These are phyloP conservation scores for Geotrichum candidum DNA, from an alignment of 1,139 yeast genomes.

Conservation along the genomic window DNA sequence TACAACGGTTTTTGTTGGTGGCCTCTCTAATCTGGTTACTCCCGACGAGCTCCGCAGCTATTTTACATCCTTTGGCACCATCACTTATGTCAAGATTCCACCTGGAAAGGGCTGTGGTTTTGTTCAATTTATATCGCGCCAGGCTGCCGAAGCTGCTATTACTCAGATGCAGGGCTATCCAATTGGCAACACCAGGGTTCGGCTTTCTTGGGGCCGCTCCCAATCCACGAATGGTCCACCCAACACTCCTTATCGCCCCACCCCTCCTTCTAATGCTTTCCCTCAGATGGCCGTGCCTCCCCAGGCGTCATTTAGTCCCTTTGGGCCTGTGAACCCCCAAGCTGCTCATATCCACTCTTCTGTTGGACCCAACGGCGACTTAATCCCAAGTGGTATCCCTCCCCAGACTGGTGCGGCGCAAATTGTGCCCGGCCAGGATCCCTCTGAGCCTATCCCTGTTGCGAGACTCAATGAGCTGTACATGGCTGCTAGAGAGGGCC, in stretches of 20 bases:
- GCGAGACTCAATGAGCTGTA: conserved; percentile 44
- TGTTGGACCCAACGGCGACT: background rate
- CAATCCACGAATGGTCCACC: conserved; percentile 28
- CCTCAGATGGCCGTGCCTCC: conserved; percentile 33
- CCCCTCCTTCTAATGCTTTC: conserved; percentile 34
- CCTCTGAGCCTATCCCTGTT: conserved; percentile 37
- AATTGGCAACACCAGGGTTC: conserved; percentile 75
- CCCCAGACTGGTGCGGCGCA: conserved; percentile 22
- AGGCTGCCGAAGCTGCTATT: conserved; percentile 85
- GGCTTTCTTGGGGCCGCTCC: conserved; percentile 85
- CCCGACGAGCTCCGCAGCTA: conserved; percentile 70
- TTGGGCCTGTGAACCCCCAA: conserved; percentile 37
- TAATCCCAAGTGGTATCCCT: conserved; percentile 17
- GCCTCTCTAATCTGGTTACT: conserved; percentile 65
- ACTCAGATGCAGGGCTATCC: conserved; percentile 90
- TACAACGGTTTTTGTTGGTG: conserved; percentile 94
- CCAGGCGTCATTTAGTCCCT: conserved; percentile 33
- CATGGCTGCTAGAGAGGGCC: conserved; percentile 45
- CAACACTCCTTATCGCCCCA: conserved; percentile 29
- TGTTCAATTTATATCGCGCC: conserved; percentile 71
- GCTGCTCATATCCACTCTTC: conserved; percentile 31
- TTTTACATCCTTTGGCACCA: conserved; percentile 79
- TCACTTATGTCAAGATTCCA: conserved; percentile 81
- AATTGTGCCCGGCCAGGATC: conserved; percentile 30
- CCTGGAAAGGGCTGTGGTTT: conserved; percentile 93